Evolutionary conservation across 495 filamentous ascomycete species (phyloP).

Genomic region (Neurospora sp.): DNA sequence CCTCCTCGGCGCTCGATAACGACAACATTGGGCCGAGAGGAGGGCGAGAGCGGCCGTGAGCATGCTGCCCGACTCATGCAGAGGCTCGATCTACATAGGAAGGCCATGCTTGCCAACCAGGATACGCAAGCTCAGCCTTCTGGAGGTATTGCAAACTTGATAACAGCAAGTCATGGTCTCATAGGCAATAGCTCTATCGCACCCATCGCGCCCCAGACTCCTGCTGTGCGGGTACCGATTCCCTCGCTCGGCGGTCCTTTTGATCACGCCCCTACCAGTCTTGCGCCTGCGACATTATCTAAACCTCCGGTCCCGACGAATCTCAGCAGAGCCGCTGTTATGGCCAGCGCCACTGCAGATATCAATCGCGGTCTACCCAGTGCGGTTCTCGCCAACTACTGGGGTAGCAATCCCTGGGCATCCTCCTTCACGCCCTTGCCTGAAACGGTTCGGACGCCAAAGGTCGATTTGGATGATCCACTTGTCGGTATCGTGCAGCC

Average conservation of each 20-base stretch:
- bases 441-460: constrained; percentile 4
- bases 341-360: constrained; percentile 61
- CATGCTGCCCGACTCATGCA: constrained; percentile 83
- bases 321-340: constrained; percentile 77
- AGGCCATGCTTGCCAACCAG: constrained; percentile 46
- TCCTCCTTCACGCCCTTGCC: constrained; percentile 51
- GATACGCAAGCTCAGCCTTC: constrained; percentile 28
- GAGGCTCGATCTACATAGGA: constrained; percentile 83
- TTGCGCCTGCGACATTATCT: constrained; percentile 76
- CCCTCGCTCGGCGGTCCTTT: constrained; percentile 7
- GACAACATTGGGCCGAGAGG: constrained; percentile 37
- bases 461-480: constrained; percentile 42
- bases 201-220: constrained; percentile 13
- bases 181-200: constrained; percentile 39
- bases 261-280: constrained; percentile 42
- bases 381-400: constrained; percentile 83
- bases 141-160: constrained; percentile 78
- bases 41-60: constrained; percentile 57
- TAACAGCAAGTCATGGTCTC: constrained; percentile 73
- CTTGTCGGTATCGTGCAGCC: constrained; percentile 31
- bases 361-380: constrained; percentile 62
- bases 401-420: constrained; percentile 80
- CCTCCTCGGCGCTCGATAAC: constrained; percentile 38
- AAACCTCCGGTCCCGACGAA: constrained; percentile 79
- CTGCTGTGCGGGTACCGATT: constrained; percentile 13